These are phyloP conservation scores for Kwoniella pini DNA, from an alignment of 768 basidiomycete genomes.

Conservation along the genomic window DNA sequence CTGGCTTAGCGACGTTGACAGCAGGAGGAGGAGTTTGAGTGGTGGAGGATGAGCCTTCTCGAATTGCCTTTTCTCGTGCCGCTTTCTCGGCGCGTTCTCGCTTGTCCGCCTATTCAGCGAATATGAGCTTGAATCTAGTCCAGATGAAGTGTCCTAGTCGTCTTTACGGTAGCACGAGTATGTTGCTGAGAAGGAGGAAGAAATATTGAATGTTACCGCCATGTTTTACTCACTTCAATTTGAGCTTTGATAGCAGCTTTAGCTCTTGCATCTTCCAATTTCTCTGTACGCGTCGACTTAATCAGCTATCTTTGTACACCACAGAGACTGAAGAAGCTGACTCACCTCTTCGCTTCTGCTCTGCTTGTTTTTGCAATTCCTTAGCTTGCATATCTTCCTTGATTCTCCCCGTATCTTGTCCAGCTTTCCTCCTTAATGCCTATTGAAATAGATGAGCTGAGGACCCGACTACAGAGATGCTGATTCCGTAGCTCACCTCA, in stretches of 20 bases:
- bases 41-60: slow-evolving; percentile 68
- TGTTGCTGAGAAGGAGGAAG: too few species aligned
- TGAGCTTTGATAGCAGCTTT: slow-evolving; percentile 85
- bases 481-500: slow-evolving; percentile 37
- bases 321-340: not conserved
- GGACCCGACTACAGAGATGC: too few species aligned
- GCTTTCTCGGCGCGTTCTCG: slow-evolving; percentile 80
- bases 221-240: slow-evolving; percentile 66
- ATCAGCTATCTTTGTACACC: not conserved
- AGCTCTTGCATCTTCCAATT: slow-evolving; percentile 82
- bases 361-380: slow-evolving; percentile 64
- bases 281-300: slow-evolving; percentile 64
- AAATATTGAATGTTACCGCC: too few species aligned
- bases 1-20: slow-evolving; percentile 56
- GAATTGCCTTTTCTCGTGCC: slow-evolving; percentile 84
- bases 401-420: slow-evolving; percentile 69
- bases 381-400: slow-evolving; percentile 72
- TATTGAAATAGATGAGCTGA: slow-evolving; percentile 54
- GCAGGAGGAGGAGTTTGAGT: slow-evolving; percentile 56
- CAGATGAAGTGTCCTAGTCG: not conserved
- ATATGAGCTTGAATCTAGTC: too few species aligned
- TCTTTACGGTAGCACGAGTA: not conserved
- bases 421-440: slow-evolving; percentile 77
- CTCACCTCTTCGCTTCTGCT: slow-evolving; percentile 74
- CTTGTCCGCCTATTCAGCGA: slow-evolving; percentile 83